These are phyloP conservation scores for Hypoxylon sp. DNA, from an alignment of 2,329 filamentous ascomycete genomes.

Conservation along the genomic window DNA sequence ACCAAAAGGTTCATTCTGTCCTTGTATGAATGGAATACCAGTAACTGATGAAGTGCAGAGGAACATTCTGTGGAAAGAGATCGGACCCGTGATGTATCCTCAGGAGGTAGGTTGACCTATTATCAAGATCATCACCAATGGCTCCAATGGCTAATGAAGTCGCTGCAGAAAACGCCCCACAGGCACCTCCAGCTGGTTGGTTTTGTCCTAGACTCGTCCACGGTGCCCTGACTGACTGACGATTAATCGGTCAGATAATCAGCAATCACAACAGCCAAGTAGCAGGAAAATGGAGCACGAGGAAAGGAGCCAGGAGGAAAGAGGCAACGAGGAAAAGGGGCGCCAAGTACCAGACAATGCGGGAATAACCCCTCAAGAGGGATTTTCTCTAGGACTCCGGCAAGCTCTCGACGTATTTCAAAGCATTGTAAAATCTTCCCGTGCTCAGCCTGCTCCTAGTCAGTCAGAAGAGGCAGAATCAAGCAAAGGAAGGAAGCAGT, in stretches of 20 bases:
- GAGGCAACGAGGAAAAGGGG: not conserved
- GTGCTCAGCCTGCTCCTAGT: not conserved
- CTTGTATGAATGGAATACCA: not conserved
- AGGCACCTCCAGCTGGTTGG: constrained; percentile 11
- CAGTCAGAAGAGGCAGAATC: constrained; percentile 2
- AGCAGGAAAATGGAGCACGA: too few relatives aligned
- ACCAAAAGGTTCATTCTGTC: not conserved
- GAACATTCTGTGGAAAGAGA: not conserved
- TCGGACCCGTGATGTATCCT: constrained; percentile 1
- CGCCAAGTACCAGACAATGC: constrained; percentile 1
- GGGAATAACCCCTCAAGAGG: constrained; percentile 16
- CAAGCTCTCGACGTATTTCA: constrained; percentile 25
- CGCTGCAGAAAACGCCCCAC: not conserved
- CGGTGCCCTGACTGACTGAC: constrained; percentile 7
- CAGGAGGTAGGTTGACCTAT: constrained; percentile 3
- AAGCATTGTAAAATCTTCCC: constrained; percentile 12
- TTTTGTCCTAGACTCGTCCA: not conserved
- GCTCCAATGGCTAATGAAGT: constrained; percentile 3
- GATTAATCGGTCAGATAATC: constrained; percentile 15
- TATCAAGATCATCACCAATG: not conserved
- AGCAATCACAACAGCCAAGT: not conserved
- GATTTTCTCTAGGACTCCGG: constrained; percentile 18
- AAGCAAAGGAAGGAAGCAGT: not conserved
- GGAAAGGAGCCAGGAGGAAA: too few relatives aligned
- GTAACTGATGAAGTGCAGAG: constrained; percentile 2